Evolutionary conservation across 495 filamentous ascomycete genomes (phyloP), one percentile per base, ranked within the genome.

Genomic region (Amphirosellinia nigrospora): DNA sequence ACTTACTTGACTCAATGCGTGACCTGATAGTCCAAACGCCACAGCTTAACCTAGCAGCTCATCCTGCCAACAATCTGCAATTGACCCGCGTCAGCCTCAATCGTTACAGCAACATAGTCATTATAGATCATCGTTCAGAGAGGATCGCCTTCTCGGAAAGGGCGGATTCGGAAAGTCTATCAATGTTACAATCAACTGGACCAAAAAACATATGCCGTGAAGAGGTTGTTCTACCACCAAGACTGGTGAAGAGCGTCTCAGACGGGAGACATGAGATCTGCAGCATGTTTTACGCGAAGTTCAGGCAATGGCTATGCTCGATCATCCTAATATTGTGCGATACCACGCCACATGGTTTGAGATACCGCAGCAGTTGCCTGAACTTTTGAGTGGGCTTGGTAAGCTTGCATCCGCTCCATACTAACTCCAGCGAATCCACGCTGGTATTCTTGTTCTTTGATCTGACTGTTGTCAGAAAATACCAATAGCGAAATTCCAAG

Each of bases 281-380:
- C 83, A 86, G 65, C 79, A 78, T 60, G 85, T 88, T 41, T 81
- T 87, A 78, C 84, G 84, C 64, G 86, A 88, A 66, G 87, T 87
- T 8, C 79, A 86, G 56, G 86, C 86, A 2, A 79, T 88, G 56
- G 86, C 86, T 50, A 78, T 84, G 13, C 76, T 88, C 16, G 86
- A 88, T 58, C 86, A 88, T 71, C 79, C 82, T 5, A 87, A 88
- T 71, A 82, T 88, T 63, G 86, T 88, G 23, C 82, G 86, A 7
- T 88, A 88, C 66, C 86, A 85, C 64, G 82, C 82, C 21, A 86
- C 86, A 7, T 88, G 86, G 86, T 77, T 85, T 16, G 86, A 88
- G 68, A 80, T 85, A 56, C 79, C 76, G 6, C 79, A 84, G 46
- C 70, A 69, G 26, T n/a, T 55, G 13, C 66, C 79, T 28, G 66